Base-by-base conservation (phyloP, 345 rosid species). In the Euphorbia tirucalli region DNA sequence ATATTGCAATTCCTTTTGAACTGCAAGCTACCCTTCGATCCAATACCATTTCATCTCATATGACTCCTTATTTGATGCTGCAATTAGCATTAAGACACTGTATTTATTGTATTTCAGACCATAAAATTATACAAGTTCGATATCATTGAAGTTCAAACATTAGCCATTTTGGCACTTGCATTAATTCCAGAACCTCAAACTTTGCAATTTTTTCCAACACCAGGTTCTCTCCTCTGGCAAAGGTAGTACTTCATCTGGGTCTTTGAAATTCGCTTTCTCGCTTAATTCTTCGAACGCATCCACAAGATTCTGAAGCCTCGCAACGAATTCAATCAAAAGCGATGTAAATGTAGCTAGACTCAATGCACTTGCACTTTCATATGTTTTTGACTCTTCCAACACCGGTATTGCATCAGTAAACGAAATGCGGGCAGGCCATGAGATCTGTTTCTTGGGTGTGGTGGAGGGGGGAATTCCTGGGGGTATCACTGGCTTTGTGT, bases 261-360 rank as follows among this genome's bases (percentile, higher is more conserved):
- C 97, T 72, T 83, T 90, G 55, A 87, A 94, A 9, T 85, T 84
- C 3, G 96, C 98, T 62, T 77, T 84, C 74, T 75, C 65, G 59
- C 98, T 86, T 71, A 91, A 72, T 70, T 88, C 97, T 71, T 85
- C 73, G 60, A 94, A 94, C 0, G 91, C 43, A 30, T 88, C 80
- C 0, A 90, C 96, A 16, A 94, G 81, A 44, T 90, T 85, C 68
- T 90, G 86, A 61, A 91, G 83, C 85, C 97, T 81, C 48, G 98
- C 97, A 8, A 94, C 95, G 22, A 91, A 91, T 76, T 93, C 98
- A 22, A 92, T 90, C 71, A 94, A 77, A 25, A 88, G 90, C 1
- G 98, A 91, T 1, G 92, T 49, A 32, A 94, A 94, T n/a, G 98
- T 94, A 3, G 97, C 98, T 11, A 94, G 74, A 25, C 97, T 91